Percentiles rank a stretch among this genome's conserved stretches.
Conservation (phyloP, 306 rosid genomes). For the Vigna hirtella region DNA sequence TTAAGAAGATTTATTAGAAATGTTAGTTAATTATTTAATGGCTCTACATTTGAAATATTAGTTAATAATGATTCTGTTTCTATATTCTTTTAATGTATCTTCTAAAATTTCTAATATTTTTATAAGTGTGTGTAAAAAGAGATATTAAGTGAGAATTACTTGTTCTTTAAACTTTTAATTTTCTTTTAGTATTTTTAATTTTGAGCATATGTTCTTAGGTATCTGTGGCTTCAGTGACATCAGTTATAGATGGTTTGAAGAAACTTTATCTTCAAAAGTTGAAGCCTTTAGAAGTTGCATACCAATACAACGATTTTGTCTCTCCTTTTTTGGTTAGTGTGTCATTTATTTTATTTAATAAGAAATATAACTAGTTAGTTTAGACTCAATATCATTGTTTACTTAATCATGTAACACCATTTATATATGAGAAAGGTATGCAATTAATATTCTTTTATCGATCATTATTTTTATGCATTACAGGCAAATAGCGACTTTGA, state of each 20-base stretch:
- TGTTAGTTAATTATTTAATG: constrained; percentile 1
- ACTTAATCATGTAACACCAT: neutral
- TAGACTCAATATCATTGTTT: neutral
- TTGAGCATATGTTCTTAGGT: constrained; percentile 47
- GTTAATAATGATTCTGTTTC: neutral
- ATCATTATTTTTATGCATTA: constrained; percentile 36
- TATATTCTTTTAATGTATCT: neutral
- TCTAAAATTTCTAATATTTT: too few relatives aligned
- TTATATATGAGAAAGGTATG: constrained; percentile 4
- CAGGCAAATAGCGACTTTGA: constrained; percentile 96
- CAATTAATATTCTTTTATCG: constrained; percentile 6
- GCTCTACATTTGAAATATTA: neutral
- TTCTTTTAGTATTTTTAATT: too few relatives aligned
- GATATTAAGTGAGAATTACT: too few relatives aligned
- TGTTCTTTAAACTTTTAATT: too few relatives aligned
- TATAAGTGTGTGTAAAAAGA: too few relatives aligned
- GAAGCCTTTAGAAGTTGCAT: constrained; percentile 89
- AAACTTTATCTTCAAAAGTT: constrained; percentile 86
- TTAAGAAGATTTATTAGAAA: neutral
- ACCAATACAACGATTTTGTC: constrained; percentile 80
- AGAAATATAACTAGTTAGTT: neutral
- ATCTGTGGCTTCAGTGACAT: constrained; percentile 80
- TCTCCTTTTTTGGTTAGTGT: constrained; percentile 80
- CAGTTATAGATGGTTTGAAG: constrained; percentile 87
- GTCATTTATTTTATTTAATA: neutral